A percentile compares a stretch with the other conserved stretches of the same genome.
Evolutionary conservation across 2,329 filamentous ascomycete genomes (phyloP).

Genomic region (Lachnellula suecica): DNA sequence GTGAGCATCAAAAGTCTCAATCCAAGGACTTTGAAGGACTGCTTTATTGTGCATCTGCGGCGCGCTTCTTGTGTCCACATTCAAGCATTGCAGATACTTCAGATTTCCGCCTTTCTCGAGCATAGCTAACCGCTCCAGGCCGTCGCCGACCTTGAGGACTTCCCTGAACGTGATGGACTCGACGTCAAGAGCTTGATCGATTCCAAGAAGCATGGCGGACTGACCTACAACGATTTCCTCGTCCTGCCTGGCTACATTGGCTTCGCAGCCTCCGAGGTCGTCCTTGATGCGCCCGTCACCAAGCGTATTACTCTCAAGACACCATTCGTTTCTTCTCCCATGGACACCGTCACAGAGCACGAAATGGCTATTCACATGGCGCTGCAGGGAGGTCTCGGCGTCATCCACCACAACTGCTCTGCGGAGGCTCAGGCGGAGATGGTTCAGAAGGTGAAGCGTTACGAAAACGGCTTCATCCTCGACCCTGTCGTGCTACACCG

Average conservation of each 20-base stretch:
- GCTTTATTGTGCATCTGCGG: not conserved
- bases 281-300: slow-evolving; percentile 87
- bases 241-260: slow-evolving; percentile 96
- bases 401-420: slow-evolving; percentile 99
- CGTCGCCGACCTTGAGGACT: slow-evolving; percentile 78
- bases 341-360: slow-evolving; percentile 99
- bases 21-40: not conserved
- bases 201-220: slow-evolving; percentile 85
- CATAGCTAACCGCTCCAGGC: slow-evolving; percentile 44
- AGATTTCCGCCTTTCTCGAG: not conserved
- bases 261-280: slow-evolving; percentile 88
- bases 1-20: not conserved
- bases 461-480: slow-evolving; percentile 97
- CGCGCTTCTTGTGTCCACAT: too few species aligned
- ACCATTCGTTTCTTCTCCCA: slow-evolving; percentile 94
- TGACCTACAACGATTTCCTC: slow-evolving; percentile 99
- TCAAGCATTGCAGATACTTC: too few species aligned
- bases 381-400: slow-evolving; percentile 81
- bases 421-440: slow-evolving; percentile 96
- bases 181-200: slow-evolving; percentile 84
- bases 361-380: slow-evolving; percentile 99
- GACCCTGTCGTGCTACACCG: slow-evolving; percentile 92
- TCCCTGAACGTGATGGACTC: slow-evolving; percentile 80
- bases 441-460: slow-evolving; percentile 98
- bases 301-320: slow-evolving; percentile 96